Evolutionary conservation across 1,284 basidiomycete species (phyloP), one percentile per base, ranked within the genome.

Genomic region (Ganoderma boninense): DNA sequence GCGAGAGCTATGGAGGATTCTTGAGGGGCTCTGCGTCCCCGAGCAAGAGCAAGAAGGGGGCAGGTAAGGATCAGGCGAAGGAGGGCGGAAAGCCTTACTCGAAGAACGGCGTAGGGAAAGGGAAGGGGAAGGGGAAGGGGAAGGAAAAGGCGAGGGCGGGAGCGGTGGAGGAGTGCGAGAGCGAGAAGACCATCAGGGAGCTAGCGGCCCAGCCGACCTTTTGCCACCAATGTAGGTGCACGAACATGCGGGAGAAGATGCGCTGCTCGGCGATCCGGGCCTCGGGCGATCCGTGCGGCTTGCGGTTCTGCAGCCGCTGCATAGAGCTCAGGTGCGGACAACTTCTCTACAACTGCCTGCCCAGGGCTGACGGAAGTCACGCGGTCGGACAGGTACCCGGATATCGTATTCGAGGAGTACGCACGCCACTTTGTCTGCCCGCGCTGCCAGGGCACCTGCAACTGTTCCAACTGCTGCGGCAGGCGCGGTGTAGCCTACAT

Each of bases 171-270:
- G n/a, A n/a, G n/a, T n/a, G n/a, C 13, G 32, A 52, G 4, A 29
- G 20, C 26, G n/a, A 14, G 38, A 38, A 38, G 23, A 38, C 46
- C 5, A 60, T 40, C 66, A 57, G 63, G 32, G 44, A 16, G 26
- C 69, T 67, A 20, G 70, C 69, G 40, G 59, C 42, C 38, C 65
- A 70, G 38, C 60, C 70, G 40, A 75, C 75, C 32, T 76, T 64
- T 62, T 80, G 79, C 68, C 79, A 80, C 64, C 79, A 80, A 64
- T 80, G 79, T 68, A 71, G 79, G 40, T 59, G 61, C 8, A 71
- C 64, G 59, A 73, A 67, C 16, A 1, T 10, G 14, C 64, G 67
- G 52, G 73, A 74, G 52, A 80, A 79, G 73, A 77, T 80, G 78
- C 73, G 72, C 11, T 80, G 79, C 65, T 73, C 73, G 13, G 59